phyloP scores from a whole-genome alignment of 192 early-diverging fungal species.

The Diversispora eburnea region DNA sequence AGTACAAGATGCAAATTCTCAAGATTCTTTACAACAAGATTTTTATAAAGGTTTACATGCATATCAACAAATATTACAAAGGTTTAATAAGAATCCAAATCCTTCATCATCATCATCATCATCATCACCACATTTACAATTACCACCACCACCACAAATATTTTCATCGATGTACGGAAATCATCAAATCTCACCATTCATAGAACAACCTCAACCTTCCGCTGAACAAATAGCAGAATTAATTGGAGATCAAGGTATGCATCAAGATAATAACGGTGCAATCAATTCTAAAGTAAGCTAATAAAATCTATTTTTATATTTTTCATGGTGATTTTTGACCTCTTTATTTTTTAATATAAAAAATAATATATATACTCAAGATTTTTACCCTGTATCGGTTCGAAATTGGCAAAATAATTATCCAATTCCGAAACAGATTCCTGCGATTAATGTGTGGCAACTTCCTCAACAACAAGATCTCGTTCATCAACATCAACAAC shows the following conservation, averaged over 20 bases:
- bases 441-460: background rate
- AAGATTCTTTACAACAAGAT: conserved; percentile 1
- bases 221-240: conserved; percentile 12
- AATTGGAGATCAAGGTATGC: conserved; percentile 12
- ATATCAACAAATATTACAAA: conserved; percentile 1
- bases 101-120: background rate
- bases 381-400: conserved; percentile 17
- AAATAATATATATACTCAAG: conserved; percentile 4
- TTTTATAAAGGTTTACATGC: conserved; percentile 13
- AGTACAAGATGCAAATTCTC: background rate
- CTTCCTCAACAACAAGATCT: background rate
- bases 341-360: background rate
- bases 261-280: background rate
- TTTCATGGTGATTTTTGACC: background rate
- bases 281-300: conserved; percentile 10
- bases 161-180: background rate
- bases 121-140: background rate
- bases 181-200: background rate
- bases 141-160: background rate
- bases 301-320: background rate
- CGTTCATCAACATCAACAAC: background rate
- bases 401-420: conserved; percentile 16
- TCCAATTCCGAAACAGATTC: conserved; percentile 5
- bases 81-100: background rate
- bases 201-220: background rate